phyloP scores from a whole-genome alignment of 345 rosid genomes.

The Dipteronia dyeriana region DNA sequence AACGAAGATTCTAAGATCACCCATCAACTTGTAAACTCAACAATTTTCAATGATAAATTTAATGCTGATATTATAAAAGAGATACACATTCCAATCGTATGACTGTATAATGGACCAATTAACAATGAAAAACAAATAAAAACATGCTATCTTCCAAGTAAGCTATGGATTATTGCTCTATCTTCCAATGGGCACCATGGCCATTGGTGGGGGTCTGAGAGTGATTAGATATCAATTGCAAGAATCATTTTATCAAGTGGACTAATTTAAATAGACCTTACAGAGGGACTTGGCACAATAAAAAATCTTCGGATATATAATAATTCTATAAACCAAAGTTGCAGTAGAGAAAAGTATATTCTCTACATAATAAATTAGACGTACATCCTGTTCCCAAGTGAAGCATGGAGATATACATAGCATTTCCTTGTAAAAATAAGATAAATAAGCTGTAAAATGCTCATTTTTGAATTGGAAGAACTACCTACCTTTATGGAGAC shows the following conservation, averaged over 20 bases:
- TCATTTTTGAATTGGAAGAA: neutral
- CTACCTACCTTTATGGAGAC: conserved; percentile 9
- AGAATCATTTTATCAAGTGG: neutral
- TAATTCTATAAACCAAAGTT: neutral
- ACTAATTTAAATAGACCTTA: neutral
- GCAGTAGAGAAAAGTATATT: no score
- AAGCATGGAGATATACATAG: neutral
- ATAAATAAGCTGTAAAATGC: neutral
- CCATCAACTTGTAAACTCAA: neutral
- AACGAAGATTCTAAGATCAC: neutral
- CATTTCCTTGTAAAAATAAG: neutral
- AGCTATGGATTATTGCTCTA: neutral
- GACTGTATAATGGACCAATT: neutral
- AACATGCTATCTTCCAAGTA: neutral
- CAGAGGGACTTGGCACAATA: neutral
- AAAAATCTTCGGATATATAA: neutral
- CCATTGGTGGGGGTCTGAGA: neutral
- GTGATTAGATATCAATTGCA: neutral
- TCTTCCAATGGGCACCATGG: neutral
- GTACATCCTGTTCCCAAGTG: neutral
- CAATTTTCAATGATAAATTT: no score
- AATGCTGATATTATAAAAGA: neutral
- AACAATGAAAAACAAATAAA: no score
- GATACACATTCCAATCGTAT: neutral
- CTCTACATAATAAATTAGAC: neutral